Evolutionary conservation across 345 rosid species (phyloP).

Genomic region (Cochlearia excelsa): DNA sequence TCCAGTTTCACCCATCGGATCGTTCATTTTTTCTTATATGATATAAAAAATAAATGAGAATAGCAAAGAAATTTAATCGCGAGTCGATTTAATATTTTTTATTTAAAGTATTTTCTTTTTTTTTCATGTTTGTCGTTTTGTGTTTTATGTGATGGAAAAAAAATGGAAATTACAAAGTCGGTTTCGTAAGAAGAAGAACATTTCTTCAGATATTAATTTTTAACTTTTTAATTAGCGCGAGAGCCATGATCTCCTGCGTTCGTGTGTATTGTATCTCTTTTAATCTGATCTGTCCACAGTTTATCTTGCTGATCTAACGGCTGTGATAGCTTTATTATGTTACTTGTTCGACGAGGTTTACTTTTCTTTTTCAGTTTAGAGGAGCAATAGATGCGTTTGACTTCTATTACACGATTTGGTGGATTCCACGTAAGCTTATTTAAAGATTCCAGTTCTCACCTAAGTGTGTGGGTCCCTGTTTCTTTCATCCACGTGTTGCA

Average conservation of each 20-base stretch:
- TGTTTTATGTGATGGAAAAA: conserved; percentile 26
- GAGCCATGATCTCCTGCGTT: neutral
- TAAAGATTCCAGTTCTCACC: conserved; percentile 26
- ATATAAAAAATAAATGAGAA: neutral
- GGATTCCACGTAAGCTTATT: conserved; percentile 37
- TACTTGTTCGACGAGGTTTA: conserved; percentile 34
- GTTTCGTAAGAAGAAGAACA: conserved; percentile 39
- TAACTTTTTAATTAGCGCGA: too few relatives aligned
- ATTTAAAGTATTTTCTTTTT: neutral
- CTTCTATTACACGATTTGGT: conserved; percentile 28
- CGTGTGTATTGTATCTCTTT: neutral
- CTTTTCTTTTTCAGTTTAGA: conserved; percentile 17
- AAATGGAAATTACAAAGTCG: conserved; percentile 31
- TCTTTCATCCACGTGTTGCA: conserved; percentile 10
- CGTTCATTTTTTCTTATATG: conserved; percentile 12
- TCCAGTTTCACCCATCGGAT: conserved; percentile 27
- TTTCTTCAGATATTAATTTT: conserved; percentile 11
- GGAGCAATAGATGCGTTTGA: conserved; percentile 28
- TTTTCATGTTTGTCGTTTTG: conserved; percentile 15
- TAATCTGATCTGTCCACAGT: conserved; percentile 4
- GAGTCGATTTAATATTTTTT: conserved; percentile 2
- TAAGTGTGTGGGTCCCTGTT: conserved; percentile 20
- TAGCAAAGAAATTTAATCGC: conserved; percentile 7
- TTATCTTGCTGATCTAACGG: conserved; percentile 25
- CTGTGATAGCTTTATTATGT: neutral